Evolutionary conservation across 805 yeast genomes (phyloP), one percentile per base, ranked within the genome.

Genomic region (Hanseniaspora lachancei): DNA sequence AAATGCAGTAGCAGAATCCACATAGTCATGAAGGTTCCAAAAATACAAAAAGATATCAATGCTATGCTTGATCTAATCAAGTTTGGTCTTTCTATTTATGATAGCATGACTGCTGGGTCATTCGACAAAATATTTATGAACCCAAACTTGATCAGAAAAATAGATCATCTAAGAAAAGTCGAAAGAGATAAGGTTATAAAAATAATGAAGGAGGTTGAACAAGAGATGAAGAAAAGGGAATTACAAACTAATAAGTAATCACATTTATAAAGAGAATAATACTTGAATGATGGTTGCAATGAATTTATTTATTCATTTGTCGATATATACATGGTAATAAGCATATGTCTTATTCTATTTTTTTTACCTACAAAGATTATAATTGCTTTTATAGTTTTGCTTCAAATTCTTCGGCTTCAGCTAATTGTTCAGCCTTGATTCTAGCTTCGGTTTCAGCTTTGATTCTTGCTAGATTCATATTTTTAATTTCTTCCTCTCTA

Each of bases 141-240:
- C 67, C 76, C 82, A 15, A 97, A 89, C 67, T 75, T 89, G 57
- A 71, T 81, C 58, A 84, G 81, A 68, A 91, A 87, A 73, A 75
- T 88, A 57, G 79, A 75, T 66, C 82, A 81, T 65, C 78, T 86
- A 52, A 88, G 98, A 75, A 84, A 81, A 61, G 72, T 68, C 41
- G 97, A 89, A 72, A 64, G 79, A 49, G 70, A 75, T 58, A 88
- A 86, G 72, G 73, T 89, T 60, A 74, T 77, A 62, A 88, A 84
- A 72, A 69, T 74, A n/a, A 74, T 77, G 61, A 91, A 86, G 58
- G 82, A 77, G 16, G 69, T 69, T 52, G 80, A 78, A 64, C 78
- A 79, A 60, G 96, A 87, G 66, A 80, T 78, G 63, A 82, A 77
- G 64, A 88, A 82, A 63, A 93, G 84, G 66, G 93, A 85, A 71